Evolutionary conservation across 2,329 filamentous ascomycete genomes (phyloP).

Genomic region (Penicillium occitanis): DNA sequence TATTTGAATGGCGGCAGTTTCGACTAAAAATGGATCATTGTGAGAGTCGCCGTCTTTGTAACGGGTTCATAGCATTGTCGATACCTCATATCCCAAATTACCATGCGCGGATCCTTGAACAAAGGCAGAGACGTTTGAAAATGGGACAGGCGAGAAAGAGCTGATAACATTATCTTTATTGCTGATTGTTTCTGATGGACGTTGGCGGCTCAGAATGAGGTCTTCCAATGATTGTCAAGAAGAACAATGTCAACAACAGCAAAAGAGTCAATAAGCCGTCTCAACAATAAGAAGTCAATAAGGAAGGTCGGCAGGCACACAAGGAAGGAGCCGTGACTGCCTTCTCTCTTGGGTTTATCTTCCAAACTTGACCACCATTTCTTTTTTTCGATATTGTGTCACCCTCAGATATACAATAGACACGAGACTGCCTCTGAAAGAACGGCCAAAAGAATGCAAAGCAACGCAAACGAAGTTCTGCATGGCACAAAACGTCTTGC

Average conservation of each 20-base stretch:
- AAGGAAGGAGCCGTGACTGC: neutral
- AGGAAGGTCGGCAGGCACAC: neutral
- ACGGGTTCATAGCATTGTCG: neutral
- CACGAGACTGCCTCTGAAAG: neutral
- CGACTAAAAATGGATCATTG: neutral
- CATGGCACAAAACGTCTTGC: neutral
- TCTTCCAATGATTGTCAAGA: slow-evolving; percentile 3
- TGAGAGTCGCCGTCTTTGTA: neutral
- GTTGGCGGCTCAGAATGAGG: neutral
- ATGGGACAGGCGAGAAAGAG: no score
- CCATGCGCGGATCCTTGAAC: neutral
- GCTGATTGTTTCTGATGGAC: neutral
- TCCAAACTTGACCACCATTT: neutral
- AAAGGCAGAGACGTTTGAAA: neutral
- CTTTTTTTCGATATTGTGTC: neutral
- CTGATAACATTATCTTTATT: neutral
- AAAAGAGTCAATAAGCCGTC: neutral
- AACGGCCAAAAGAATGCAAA: neutral
- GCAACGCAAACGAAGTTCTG: neutral
- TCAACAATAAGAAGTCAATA: neutral
- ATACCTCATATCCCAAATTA: neutral
- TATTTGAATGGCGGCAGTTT: neutral
- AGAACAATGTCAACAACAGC: neutral
- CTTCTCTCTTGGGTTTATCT: neutral
- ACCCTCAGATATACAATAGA: neutral